Evolutionary conservation across 2,329 filamentous ascomycete species (phyloP).

Genomic region (Lasiodiplodia theobromae): DNA sequence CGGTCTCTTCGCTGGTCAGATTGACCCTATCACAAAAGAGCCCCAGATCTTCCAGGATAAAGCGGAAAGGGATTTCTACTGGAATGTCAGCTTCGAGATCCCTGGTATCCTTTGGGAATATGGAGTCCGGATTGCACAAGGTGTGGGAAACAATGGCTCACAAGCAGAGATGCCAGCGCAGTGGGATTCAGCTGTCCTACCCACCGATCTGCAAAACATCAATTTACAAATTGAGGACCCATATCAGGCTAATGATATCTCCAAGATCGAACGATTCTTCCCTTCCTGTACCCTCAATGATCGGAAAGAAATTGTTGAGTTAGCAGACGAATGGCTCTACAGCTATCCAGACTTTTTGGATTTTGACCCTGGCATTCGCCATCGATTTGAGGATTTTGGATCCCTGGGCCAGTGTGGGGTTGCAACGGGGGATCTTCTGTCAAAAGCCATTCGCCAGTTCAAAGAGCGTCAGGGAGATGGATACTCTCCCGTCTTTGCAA

Average conservation of each 20-base stretch:
- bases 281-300: conserved; percentile 14
- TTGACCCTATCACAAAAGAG: background rate
- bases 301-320: conserved; percentile 24
- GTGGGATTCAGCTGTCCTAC: no score
- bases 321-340: conserved; percentile 30
- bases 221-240: no score
- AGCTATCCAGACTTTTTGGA: conserved; percentile 22
- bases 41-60: background rate
- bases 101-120: conserved; percentile 28
- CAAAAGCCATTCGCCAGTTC: no score
- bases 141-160: background rate
- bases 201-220: no score
- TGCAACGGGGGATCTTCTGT: no score
- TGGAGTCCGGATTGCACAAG: no score
- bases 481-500: no score
- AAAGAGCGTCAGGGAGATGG: fast-evolving
- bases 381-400: no score
- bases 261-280: background rate
- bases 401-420: no score
- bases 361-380: background rate
- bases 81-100: conserved; percentile 27
- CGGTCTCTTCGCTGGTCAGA: background rate
- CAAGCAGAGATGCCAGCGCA: no score
- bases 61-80: background rate
- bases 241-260: background rate